Evolutionary conservation across 192 early-diverging fungal genomes (phyloP).

Genomic region (Mortierella claussenii): DNA sequence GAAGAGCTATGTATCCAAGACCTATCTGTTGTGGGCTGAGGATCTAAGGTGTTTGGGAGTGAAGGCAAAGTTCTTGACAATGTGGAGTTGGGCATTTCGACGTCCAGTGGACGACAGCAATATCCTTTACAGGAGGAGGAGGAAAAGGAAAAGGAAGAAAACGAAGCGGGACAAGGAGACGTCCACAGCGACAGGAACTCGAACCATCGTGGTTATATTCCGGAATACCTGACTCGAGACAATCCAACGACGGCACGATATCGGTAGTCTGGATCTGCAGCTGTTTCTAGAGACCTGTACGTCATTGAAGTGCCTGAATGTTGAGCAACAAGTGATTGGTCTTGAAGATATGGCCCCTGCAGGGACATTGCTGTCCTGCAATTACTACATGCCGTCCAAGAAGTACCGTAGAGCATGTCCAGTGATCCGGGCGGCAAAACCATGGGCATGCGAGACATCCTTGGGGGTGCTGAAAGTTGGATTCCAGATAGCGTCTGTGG

Average conservation of each 20-base stretch:
- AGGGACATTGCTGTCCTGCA: background rate
- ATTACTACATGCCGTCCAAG: background rate
- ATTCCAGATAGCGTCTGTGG: background rate
- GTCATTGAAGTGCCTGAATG: background rate
- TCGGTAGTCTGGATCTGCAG: conserved; percentile 3
- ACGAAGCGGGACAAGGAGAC: too few relatives aligned
- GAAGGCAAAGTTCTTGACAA: conserved; percentile 1
- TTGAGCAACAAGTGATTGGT: background rate
- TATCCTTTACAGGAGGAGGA: background rate
- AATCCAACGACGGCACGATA: background rate
- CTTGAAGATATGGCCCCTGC: background rate
- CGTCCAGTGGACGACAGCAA: background rate
- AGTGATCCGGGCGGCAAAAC: conserved; percentile 1
- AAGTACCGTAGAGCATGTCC: background rate
- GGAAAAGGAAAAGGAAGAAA: background rate
- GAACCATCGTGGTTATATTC: background rate
- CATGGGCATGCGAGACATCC: conserved; percentile 7
- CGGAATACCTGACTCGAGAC: background rate
- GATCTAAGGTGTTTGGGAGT: background rate
- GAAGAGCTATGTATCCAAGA: background rate
- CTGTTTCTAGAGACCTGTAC: conserved; percentile 1
- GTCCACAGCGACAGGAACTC: too few relatives aligned
- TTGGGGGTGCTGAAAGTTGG: background rate
- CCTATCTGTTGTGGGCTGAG: background rate
- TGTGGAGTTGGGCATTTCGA: background rate